These are phyloP conservation scores for Aspergillus indologenus DNA, from an alignment of 495 filamentous ascomycete species.

Conservation along the genomic window DNA sequence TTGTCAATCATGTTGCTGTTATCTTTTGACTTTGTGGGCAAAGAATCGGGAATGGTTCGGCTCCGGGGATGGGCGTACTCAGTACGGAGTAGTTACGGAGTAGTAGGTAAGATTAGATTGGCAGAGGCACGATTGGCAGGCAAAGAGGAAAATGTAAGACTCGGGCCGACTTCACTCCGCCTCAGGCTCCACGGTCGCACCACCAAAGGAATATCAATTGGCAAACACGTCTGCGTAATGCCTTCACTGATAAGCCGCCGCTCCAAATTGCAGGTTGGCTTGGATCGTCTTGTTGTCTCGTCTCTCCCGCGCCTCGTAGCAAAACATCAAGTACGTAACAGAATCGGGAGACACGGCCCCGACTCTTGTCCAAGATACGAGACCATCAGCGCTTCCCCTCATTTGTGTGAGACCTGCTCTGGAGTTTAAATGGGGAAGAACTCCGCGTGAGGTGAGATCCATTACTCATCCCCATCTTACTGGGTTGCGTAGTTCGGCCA, in stretches of 20 bases:
- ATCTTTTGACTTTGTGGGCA: too few relatives aligned
- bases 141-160: too few relatives aligned
- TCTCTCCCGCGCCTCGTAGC: too few relatives aligned
- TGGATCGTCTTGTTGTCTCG: neutral
- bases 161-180: neutral
- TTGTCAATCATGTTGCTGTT: neutral
- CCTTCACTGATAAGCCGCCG: neutral
- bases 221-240: neutral
- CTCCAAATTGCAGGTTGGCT: neutral
- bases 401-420: neutral
- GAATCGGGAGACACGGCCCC: neutral
- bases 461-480: too few relatives aligned
- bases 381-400: neutral
- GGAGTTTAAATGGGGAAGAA: neutral
- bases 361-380: neutral
- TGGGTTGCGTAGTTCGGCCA: too few relatives aligned
- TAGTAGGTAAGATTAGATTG: too few relatives aligned
- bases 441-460: neutral
- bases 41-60: neutral
- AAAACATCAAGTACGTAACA: neutral
- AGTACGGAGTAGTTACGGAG: neutral
- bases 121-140: too few relatives aligned
- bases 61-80: neutral
- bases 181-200: neutral
- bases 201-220: neutral